These are phyloP conservation scores for Tinospora cordifolia DNA, from an alignment of 164 flowering plant genomes.

Conservation along the genomic window DNA sequence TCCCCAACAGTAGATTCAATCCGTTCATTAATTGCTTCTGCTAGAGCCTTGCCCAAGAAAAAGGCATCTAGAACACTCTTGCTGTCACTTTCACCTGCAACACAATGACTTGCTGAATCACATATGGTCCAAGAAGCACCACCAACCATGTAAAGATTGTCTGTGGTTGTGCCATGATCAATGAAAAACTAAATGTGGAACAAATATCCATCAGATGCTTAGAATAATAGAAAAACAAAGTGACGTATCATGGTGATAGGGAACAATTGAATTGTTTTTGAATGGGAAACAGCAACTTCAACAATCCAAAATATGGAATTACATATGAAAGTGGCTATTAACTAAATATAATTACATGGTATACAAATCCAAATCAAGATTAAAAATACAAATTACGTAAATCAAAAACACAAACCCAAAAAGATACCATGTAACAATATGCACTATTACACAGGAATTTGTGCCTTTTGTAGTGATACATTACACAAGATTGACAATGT, in stretches of 20 bases:
- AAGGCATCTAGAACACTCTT: slow-evolving; percentile 69
- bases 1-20: slow-evolving; percentile 80
- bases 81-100: slow-evolving; percentile 62
- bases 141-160: not conserved
- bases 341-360: not conserved
- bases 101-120: not conserved
- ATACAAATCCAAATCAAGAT: too few species aligned
- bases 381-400: too few species aligned
- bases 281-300: not conserved
- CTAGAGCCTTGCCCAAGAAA: slow-evolving; percentile 87
- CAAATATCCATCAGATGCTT: not conserved
- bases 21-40: slow-evolving; percentile 71
- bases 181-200: not conserved
- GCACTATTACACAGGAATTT: too few species aligned
- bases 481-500: too few species aligned
- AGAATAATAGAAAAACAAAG: not conserved
- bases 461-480: too few species aligned
- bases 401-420: too few species aligned
- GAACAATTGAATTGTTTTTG: not conserved
- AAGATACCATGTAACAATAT: too few species aligned
- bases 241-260: not conserved
- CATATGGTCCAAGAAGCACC: not conserved
- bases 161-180: not conserved
- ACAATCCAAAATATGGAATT: not conserved
- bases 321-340: too few species aligned